Base-by-base conservation (phyloP, 352 stramenopile species). In the Pythium guiyangense region DNA sequence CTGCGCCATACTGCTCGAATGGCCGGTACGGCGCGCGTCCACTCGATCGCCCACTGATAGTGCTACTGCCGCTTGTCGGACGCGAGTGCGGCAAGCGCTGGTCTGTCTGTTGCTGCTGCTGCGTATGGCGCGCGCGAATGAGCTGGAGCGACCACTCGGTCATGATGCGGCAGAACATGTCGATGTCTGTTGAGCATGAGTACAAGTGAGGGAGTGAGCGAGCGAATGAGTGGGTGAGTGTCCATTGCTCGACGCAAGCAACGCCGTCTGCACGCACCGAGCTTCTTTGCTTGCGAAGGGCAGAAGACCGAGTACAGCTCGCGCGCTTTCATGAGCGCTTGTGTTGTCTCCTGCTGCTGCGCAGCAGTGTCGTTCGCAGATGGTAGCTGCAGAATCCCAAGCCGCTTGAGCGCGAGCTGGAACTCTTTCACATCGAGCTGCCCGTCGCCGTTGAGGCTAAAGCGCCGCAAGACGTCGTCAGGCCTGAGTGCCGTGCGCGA, bases 111-210 rank as follows among this genome's bases (percentile, higher is more conserved):
- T 74, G 47, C 15, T 66, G n/a, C n/a, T n/a, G 53, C 8, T 78
- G 77, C 57, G 64, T 50, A 17, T 80, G 79, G 45, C 70, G 74
- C 18, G 57, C 48, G 45, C 74, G 64, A 59, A 91, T 78, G 40
- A 87, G 63, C 43, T 79, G 72, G 22, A 88, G 59, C 17, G 76
- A 88, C 82, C 82, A 92, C 49, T 90, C 77, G 20, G 66, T 84
- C 77, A 92, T 88, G 63, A 90, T 90, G 20, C 77, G 76, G 43
- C 82, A 92, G 57, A 92, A 92, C 34, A 88, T 64, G 51, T 89
- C 82, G 17, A 92, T 89, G 27, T 90, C 79, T 85, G 34, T 25
- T 1, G n/a, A 14, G 48, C 11, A 39, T 34, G 42, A 61, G 11
- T 45, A 17, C 25, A 17, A 46, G 42, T 17, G 37, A 42, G 31